phyloP scores from a whole-genome alignment of 2,329 filamentous ascomycete species.

The Teratosphaeria pseudoeucalypti region DNA sequence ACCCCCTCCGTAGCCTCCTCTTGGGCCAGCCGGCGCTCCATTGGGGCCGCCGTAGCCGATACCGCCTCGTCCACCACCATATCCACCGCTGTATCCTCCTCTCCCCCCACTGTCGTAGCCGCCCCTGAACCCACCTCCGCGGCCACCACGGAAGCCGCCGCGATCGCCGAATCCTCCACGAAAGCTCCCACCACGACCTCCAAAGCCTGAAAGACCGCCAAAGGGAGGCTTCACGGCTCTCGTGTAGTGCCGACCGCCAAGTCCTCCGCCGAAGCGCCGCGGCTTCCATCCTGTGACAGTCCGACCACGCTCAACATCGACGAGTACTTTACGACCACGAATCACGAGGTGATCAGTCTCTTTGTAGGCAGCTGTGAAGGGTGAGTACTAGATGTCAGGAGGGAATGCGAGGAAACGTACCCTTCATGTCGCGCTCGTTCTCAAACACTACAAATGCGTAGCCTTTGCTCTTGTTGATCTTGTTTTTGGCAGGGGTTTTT shows the following conservation, averaged over 20 bases:
- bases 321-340: constrained; percentile 81
- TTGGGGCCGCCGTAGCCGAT: constrained; percentile 35
- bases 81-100: constrained; percentile 22
- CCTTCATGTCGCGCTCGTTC: constrained; percentile 97
- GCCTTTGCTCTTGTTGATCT: constrained; percentile 61
- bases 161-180: constrained; percentile 35
- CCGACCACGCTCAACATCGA: constrained; percentile 91
- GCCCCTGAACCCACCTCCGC: constrained; percentile 39
- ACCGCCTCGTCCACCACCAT: constrained; percentile 36
- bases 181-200: constrained; percentile 43
- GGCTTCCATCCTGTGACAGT: constrained; percentile 93
- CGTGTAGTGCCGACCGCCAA: constrained; percentile 88
- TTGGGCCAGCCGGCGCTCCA: constrained; percentile 39
- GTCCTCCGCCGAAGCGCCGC: constrained; percentile 78
- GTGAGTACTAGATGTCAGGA: not conserved
- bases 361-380: constrained; percentile 71
- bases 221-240: constrained; percentile 56
- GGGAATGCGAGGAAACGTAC: constrained; percentile 42
- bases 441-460: constrained; percentile 98
- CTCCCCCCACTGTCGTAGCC: constrained; percentile 18
- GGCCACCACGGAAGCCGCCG: constrained; percentile 37
- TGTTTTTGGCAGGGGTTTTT: constrained; percentile 16
- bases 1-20: constrained; percentile 23
- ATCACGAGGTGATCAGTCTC: constrained; percentile 81
- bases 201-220: constrained; percentile 45